Base-by-base conservation (phyloP, 78 protist species). In the Salpingoeca rosetta region DNA sequence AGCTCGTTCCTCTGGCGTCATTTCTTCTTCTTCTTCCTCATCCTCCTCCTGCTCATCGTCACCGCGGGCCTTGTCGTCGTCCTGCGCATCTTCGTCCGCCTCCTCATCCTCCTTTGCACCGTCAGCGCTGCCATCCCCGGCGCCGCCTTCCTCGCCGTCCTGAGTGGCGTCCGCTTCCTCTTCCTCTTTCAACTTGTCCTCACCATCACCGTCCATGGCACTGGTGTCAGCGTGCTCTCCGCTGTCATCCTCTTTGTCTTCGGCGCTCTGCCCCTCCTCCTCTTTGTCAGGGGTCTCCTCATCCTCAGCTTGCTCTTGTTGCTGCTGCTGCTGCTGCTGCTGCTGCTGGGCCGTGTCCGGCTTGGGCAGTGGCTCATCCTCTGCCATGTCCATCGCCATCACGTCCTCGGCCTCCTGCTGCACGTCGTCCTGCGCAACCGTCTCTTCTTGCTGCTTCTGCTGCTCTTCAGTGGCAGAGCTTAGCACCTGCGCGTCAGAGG, bases 401-500 rank as follows among this genome's bases (percentile, higher is more conserved):
- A n/a, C n/a, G n/a, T n/a, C n/a, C n/a, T n/a, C n/a, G n/a, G n/a
- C 65, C 11, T 42, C 81, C 44, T 35, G 36, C 44, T 0, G 56
- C 35, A 25, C 42, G 56, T 40, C 81, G 36, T 10, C 86, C 76
- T 0, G n/a, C 38, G 10, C 65, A 1, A 44, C 38, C 12, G 45
- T 17, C 81, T 76, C 3, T 12, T 72, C 43, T 1, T 37, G 45
- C 77, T 42, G 73, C 37, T 0, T 81, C n/a, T 24, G 25, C 75
- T 41, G 41, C 89, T 44, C 82, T 37, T 12, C 89, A 25, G 86
- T 86, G 0, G 93, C 92, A 35, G 90, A 89, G 7, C 86, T 93
- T 0, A 89, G 78, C 22, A 83, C 89, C 80, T 89, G 92, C 39
- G 84, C 73, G 41, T 79, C 86, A 0, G 86, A 86, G 28, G 45